A percentile compares a stretch with the other conserved stretches of the same genome.
These are phyloP conservation scores for Niebla homalea DNA, from an alignment of 495 filamentous ascomycete species.

Conservation along the genomic window DNA sequence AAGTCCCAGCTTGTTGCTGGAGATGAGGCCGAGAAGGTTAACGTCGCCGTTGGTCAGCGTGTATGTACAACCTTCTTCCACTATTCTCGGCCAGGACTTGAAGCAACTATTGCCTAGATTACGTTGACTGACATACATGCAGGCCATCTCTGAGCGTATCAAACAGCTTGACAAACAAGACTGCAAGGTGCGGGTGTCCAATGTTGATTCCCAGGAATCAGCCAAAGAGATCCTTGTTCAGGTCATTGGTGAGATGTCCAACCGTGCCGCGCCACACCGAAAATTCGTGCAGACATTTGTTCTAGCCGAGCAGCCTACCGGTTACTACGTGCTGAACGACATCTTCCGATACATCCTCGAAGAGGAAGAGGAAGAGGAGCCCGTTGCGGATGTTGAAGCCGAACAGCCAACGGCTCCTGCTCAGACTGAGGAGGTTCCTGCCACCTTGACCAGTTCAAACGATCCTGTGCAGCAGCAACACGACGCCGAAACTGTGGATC, in stretches of 20 bases:
- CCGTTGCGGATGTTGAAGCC: constrained; percentile 21
- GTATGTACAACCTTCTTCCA: constrained; percentile 37
- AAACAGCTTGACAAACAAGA: constrained; percentile 87
- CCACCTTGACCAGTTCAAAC: constrained; percentile 23
- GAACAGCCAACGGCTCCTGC: constrained; percentile 27
- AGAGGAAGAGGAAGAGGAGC: constrained; percentile 45
- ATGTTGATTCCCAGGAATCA: constrained; percentile 92
- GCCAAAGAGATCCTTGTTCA: constrained; percentile 87
- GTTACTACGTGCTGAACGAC: constrained; percentile 96
- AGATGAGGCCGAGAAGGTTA: constrained; percentile 72
- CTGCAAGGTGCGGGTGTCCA: constrained; percentile 94
- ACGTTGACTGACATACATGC: constrained; percentile 5
- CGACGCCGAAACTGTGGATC: constrained; percentile 39
- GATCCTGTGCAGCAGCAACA: constrained; percentile 22
- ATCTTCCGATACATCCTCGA: constrained; percentile 86
- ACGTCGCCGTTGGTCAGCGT: constrained; percentile 69
- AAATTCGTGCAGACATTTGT: constrained; percentile 99
- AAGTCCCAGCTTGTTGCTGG: constrained; percentile 72
- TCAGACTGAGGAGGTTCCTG: constrained; percentile 25
- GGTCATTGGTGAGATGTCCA: constrained; percentile 95
- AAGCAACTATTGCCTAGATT: background rate
- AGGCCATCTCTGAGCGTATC: constrained; percentile 91
- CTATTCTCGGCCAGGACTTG: background rate
- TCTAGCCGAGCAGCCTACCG: constrained; percentile 86
- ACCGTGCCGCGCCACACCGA: constrained; percentile 74